A percentile compares a stretch with the other conserved stretches of the same genome.
Conservation (phyloP, 768 basidiomycete species). For the Tylopilus intermedius region DNA sequence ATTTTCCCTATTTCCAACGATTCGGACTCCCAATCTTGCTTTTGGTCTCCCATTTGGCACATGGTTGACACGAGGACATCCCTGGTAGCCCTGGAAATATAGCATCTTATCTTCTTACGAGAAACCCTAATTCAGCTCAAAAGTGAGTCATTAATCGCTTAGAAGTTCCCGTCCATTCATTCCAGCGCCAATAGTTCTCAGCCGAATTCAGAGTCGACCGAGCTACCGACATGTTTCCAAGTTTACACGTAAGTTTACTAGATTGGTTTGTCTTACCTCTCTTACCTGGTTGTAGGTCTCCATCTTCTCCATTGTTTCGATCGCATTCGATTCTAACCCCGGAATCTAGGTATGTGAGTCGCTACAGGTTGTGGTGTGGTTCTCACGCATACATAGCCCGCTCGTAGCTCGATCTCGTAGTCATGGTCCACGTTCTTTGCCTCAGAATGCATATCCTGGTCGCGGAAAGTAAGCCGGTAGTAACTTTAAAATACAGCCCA, state of each 20-base stretch:
- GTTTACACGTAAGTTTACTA: conserved; percentile 17
- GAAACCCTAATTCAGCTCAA: conserved; percentile 11
- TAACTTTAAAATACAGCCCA: neutral
- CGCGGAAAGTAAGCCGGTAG: conserved; percentile 12
- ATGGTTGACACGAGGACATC: conserved; percentile 12
- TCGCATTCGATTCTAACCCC: conserved; percentile 27
- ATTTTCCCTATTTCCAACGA: neutral
- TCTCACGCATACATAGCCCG: conserved; percentile 19
- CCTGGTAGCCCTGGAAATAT: conserved; percentile 31
- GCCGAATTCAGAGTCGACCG: conserved; percentile 6
- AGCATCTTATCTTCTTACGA: conserved; percentile 26
- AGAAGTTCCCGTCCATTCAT: neutral
- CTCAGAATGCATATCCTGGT: conserved; percentile 1
- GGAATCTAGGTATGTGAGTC: conserved; percentile 26
- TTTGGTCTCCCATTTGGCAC: neutral
- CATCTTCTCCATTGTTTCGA: conserved; percentile 19
- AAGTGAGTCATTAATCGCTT: conserved; percentile 14
- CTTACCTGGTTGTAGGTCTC: conserved; percentile 12
- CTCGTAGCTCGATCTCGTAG: conserved; percentile 18
- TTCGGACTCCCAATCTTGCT: neutral
- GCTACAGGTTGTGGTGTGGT: neutral
- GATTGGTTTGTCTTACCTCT: neutral
- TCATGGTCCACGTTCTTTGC: conserved; percentile 13
- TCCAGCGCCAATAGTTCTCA: conserved; percentile 2
- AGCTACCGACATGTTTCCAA: conserved; percentile 24